These are phyloP conservation scores for Candida takata DNA, from an alignment of 805 yeast species.

Conservation along the genomic window DNA sequence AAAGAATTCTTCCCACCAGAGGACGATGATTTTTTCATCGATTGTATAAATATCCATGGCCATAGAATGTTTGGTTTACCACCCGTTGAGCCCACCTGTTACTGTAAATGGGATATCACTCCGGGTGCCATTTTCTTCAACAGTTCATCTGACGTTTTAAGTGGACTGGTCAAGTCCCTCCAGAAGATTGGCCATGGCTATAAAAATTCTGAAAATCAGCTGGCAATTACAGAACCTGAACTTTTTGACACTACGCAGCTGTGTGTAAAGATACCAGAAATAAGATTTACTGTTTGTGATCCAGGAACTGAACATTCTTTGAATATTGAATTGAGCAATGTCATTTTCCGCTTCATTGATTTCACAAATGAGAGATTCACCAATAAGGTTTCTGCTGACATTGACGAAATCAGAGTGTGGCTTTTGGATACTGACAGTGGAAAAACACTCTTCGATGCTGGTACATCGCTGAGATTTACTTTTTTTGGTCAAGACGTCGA, in stretches of 20 bases:
- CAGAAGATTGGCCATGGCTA: conserved; percentile 54
- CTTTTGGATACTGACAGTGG: conserved; percentile 21
- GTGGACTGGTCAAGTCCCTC: conserved; percentile 36
- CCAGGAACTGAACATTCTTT: conserved; percentile 23
- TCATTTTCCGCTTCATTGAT: conserved; percentile 51
- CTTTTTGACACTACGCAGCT: conserved; percentile 67
- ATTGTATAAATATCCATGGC: conserved; percentile 65
- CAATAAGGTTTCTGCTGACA: conserved; percentile 38
- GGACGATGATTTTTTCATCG: conserved; percentile 39
- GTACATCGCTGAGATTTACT: conserved; percentile 54
- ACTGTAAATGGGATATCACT: conserved; percentile 84
- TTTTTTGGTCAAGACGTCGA: conserved; percentile 50
- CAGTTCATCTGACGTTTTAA: conserved; percentile 40
- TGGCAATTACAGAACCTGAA: conserved; percentile 47
- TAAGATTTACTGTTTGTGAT: conserved; percentile 37
- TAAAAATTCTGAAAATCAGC: conserved; percentile 68
- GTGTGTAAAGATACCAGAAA: conserved; percentile 43
- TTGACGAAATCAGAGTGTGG: conserved; percentile 39
- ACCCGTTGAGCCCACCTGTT: conserved; percentile 80
- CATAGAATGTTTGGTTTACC: conserved; percentile 93
- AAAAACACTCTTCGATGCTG: conserved; percentile 32
- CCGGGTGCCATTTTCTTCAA: conserved; percentile 52
- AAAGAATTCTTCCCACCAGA: conserved; percentile 6
- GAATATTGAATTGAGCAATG: conserved; percentile 17
- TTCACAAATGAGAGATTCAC: conserved; percentile 63